These are phyloP conservation scores for Neurospora sp. DNA, from an alignment of 495 filamentous ascomycete species.

Conservation along the genomic window DNA sequence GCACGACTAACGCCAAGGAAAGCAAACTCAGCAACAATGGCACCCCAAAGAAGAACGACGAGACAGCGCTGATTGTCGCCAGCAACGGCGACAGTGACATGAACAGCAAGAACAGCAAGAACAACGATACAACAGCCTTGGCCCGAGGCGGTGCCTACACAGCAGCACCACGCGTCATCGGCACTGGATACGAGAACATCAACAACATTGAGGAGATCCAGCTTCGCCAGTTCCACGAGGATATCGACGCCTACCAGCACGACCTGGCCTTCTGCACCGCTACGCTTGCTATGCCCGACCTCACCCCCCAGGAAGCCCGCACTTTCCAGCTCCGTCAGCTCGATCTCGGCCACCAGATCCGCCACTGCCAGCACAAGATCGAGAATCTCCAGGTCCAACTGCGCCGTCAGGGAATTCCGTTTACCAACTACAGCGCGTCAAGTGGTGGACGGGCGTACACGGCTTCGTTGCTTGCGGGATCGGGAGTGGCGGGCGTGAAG, in stretches of 20 bases:
- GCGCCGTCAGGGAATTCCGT: slow-evolving; percentile 1
- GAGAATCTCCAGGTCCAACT: slow-evolving; percentile 19
- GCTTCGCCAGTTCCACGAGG: slow-evolving; percentile 31
- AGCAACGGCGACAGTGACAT: background rate
- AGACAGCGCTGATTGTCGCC: background rate
- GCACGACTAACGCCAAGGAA: background rate
- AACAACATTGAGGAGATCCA: slow-evolving; percentile 29
- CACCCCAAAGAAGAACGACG: background rate
- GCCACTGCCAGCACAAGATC: slow-evolving; percentile 30
- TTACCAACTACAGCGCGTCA: background rate
- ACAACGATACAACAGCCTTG: background rate
- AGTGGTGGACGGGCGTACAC: background rate
- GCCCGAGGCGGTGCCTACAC: background rate
- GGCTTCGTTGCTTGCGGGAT: background rate
- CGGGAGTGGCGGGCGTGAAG: background rate
- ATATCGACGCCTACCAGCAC: slow-evolving; percentile 30
- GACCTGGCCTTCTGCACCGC: slow-evolving; percentile 29
- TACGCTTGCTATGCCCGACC: slow-evolving; percentile 20
- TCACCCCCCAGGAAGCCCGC: slow-evolving; percentile 33
- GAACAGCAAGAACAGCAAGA: background rate
- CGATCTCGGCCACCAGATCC: slow-evolving; percentile 34
- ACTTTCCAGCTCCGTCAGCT: slow-evolving; percentile 30
- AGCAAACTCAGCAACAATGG: background rate
- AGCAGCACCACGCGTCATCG: background rate
- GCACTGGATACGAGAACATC: background rate